These are phyloP conservation scores for Taiozyma sp. DNA, from an alignment of 1,139 yeast genomes.

Conservation along the genomic window DNA sequence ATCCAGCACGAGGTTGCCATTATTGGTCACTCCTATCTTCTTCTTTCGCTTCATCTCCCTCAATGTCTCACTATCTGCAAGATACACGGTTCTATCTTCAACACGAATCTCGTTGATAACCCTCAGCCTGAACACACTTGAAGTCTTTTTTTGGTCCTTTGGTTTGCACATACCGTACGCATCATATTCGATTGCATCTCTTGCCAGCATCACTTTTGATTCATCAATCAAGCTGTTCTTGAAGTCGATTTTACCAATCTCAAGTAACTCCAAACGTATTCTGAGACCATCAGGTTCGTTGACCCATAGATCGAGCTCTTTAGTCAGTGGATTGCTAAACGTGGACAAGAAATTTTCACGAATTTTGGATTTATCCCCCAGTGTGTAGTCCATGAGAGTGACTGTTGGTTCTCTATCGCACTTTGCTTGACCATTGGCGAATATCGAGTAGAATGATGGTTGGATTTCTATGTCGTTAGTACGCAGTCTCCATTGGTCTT, in stretches of 20 bases:
- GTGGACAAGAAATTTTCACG: constrained; percentile 21
- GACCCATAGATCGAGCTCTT: constrained; percentile 33
- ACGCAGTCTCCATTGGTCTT: constrained; percentile 6
- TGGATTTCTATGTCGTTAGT: constrained; percentile 4
- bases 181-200: constrained; percentile 1
- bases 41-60: background rate
- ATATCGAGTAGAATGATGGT: constrained; percentile 10
- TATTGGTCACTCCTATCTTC: constrained; percentile 3
- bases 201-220: background rate
- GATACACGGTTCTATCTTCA: constrained; percentile 4
- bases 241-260: constrained; percentile 31
- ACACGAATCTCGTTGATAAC: constrained; percentile 12
- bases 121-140: constrained; percentile 8
- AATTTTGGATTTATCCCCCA: constrained; percentile 19
- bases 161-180: constrained; percentile 8
- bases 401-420: constrained; percentile 21
- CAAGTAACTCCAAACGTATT: constrained; percentile 35
- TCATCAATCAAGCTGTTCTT: constrained; percentile 8
- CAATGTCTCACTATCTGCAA: constrained; percentile 3
- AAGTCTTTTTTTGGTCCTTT: constrained; percentile 3
- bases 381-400: constrained; percentile 13
- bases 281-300: constrained; percentile 33
- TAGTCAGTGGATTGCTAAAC: constrained; percentile 20
- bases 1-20: constrained; percentile 12
- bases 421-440: constrained; percentile 2